phyloP scores from a whole-genome alignment of 2,329 filamentous ascomycete genomes.

The Graphilbum ipis-grandicollis region DNA sequence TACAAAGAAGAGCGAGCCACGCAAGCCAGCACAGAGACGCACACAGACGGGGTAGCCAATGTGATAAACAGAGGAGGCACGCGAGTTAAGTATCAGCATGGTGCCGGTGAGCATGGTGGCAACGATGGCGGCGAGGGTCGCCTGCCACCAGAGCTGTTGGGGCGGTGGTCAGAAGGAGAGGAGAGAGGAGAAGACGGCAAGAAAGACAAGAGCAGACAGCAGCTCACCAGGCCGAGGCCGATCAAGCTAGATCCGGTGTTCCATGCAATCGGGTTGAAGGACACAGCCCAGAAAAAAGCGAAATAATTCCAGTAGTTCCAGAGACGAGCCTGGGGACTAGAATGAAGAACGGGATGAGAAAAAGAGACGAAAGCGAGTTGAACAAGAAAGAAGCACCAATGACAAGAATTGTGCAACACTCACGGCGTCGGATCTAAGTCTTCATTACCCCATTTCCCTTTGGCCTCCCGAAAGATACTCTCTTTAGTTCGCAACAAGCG shows the following conservation, averaged over 20 bases:
- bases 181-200: neutral
- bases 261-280: conserved; percentile 6
- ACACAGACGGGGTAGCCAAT: conserved; percentile 6
- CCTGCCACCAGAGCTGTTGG: conserved; percentile 6
- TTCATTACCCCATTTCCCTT: conserved; percentile 5
- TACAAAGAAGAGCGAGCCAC: conserved; percentile 7
- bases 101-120: conserved; percentile 1
- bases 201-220: neutral
- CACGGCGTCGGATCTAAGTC: conserved; percentile 4
- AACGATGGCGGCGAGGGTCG: conserved; percentile 2
- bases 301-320: conserved; percentile 6
- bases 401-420: neutral
- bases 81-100: conserved; percentile 6
- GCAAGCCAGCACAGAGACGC: conserved; percentile 5
- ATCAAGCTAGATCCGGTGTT: conserved; percentile 5
- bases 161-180: no score
- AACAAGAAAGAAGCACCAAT: no score
- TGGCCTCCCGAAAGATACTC: conserved; percentile 2
- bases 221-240: conserved; percentile 1
- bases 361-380: no score
- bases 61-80: conserved; percentile 6
- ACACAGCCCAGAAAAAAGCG: conserved; percentile 7
- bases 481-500: conserved; percentile 1
- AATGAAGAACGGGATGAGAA: no score
- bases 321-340: conserved; percentile 1